Percentiles rank a stretch among this genome's conserved stretches.
Conservation (phyloP, 257 asterid genomes). For the Solanum tacnaense region DNA sequence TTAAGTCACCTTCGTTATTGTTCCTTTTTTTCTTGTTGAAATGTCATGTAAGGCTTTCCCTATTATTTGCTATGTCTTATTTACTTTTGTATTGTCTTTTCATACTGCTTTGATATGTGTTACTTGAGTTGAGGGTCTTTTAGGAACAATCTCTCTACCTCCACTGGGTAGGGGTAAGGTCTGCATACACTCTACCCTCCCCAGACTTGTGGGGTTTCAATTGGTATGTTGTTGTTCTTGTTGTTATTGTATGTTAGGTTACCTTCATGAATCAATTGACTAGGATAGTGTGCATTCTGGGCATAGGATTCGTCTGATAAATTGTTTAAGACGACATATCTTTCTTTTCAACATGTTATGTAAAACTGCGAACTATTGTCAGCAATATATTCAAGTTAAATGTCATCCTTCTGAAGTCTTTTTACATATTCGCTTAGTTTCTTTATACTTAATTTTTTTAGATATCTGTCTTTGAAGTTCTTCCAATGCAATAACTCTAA, state of each 20-base stretch:
- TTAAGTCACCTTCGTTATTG: not conserved
- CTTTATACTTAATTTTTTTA: not conserved
- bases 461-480: not conserved
- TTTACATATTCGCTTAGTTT: not conserved
- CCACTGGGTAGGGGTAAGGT: not conserved
- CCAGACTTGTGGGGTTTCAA: not conserved
- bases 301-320: not conserved
- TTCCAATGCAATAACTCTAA: not conserved
- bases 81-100: too few relatives aligned
- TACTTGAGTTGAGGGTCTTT: too few relatives aligned
- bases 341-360: not conserved
- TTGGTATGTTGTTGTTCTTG: not conserved
- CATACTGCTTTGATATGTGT: too few relatives aligned
- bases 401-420: not conserved
- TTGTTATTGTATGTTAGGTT: not conserved
- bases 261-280: not conserved
- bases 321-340: not conserved
- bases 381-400: not conserved
- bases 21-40: too few relatives aligned
- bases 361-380: not conserved
- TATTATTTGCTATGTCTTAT: too few relatives aligned
- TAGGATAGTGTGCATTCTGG: not conserved
- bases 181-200: not conserved
- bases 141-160: not conserved
- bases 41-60: too few relatives aligned